Base-by-base conservation (phyloP, 768 basidiomycete genomes). In the Pleurotus tuoliensis region DNA sequence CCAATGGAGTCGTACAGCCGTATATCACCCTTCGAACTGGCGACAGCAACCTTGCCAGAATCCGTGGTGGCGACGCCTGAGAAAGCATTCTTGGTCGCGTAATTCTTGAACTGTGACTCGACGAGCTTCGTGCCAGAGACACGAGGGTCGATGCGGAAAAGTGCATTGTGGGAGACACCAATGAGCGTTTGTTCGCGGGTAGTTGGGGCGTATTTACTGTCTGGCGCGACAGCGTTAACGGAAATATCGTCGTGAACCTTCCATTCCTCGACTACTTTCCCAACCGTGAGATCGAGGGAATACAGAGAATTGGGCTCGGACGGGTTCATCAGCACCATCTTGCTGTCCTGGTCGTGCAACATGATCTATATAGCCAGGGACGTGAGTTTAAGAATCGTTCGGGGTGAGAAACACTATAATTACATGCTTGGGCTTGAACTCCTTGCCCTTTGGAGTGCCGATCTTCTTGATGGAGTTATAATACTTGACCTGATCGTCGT, bases 221-320 rank as follows among this genome's bases (percentile, higher is more conserved):
- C 87, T 4, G 97, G 95, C 1, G 95, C 84, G 67, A 98, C 90
- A 66, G 96, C 88, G 69, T 89, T 81, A 61, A 99, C 91, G 13
- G 80, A 76, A 61, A 98, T 77, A 65, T 88, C 79, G 37, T 98
- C 93, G 67, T 94, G 88, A n/a, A 99, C 86, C 68, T 94, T 96
- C 94, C 94, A 98, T 69, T 99, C 97, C 68, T 99, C 97, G 18
- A 98, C 93, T 25, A 99, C 86, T 72, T 97, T 96, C 43, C 93
- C 97, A 22, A 86, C 86, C 70, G 96, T 90, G 59, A 99, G 82
- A 73, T 99, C 97, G 82, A 98, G 85, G 61, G 79, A 85, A 73
- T 85, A 97, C 43, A 99, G 74, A 0, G 94, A 87, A 64, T 92
- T 84, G 3, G 88, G 86, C 39, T 93, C 84, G 39, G 72, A 68